Percentiles rank a stretch among this genome's conserved stretches.
phyloP scores from a whole-genome alignment of 371 early-diverging fungal species.

The Zychaea mexicana region DNA sequence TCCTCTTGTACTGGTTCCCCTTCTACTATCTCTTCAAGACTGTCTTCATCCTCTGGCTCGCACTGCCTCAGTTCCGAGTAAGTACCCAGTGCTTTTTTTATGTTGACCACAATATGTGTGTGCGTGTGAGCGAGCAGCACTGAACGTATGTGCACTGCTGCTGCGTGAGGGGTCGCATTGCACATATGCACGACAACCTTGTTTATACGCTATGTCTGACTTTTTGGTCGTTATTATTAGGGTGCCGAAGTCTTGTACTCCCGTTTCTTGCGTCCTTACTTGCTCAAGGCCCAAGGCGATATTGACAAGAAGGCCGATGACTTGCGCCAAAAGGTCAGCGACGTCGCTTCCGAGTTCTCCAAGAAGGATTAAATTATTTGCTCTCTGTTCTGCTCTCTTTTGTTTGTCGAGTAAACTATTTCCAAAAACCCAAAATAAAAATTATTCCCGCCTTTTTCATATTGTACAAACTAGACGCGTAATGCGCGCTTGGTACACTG shows the following conservation, averaged over 20 bases:
- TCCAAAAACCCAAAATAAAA: too few species aligned
- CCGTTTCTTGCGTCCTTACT: conserved; percentile 47
- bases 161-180: too few species aligned
- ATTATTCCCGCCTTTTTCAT: too few species aligned
- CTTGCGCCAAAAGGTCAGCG: conserved; percentile 27
- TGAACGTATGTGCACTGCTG: too few species aligned
- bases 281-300: conserved; percentile 31
- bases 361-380: conserved; percentile 26
- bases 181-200: too few species aligned
- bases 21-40: conserved; percentile 95
- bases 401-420: too few species aligned
- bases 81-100: conserved; percentile 21
- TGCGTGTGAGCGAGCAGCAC: too few species aligned
- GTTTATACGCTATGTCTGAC: too few species aligned
- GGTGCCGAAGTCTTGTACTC: conserved; percentile 47
- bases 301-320: conserved; percentile 21
- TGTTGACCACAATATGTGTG: neutral
- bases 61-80: conserved; percentile 79
- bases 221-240: conserved; percentile 21
- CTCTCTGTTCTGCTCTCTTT: too few species aligned
- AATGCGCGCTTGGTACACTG: too few species aligned
- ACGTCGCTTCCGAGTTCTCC: conserved; percentile 17
- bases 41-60: conserved; percentile 80
- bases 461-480: too few species aligned
- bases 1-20: conserved; percentile 88